Base-by-base conservation (phyloP, 1,284 basidiomycete genomes). In the Fomitopsis pinicola region DNA sequence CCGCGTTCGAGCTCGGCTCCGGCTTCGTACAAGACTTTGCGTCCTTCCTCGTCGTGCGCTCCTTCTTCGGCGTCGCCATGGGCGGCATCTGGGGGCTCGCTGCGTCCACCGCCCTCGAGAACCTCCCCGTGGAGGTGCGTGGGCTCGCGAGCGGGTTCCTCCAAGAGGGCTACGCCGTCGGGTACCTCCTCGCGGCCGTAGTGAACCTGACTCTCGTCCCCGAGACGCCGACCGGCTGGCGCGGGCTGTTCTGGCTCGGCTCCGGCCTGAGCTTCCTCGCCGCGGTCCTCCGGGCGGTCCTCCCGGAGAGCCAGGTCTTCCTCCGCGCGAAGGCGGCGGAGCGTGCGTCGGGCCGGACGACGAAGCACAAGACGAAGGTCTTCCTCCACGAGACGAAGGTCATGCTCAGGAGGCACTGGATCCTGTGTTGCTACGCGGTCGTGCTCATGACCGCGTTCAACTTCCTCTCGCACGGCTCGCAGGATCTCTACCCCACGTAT, bases 401-500 rank as follows among this genome's bases (percentile, higher is more conserved):
- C 59, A 97, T 97, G 89, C 77, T 98, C 62, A 92, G 86, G 77
- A 77, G 72, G 3, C 92, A 98, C 73, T 97, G 95, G 94, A 68
- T 89, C 17, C 75, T 92, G 35, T 94, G 89, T 73, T 87, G 98
- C 63, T 98, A 96, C 72, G 91, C 90, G 1, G 80, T 91, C 9
- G 71, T 93, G 50, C 78, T 93, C 55, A 91, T 92, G 89, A 86
- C 86, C 2, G 89, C 91, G 7, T 95, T 97, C 83, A 97, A 96
- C 80, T 98, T 98, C 81, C 80, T 96, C 64, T 92, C 91, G 4
- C 94, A 95, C 75, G 92, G 92, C 15, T 92, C 90, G 35, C 64
- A 80, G 79, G 90, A 92, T 74, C 69, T 92, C 36, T 92, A 90
- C 78, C 92, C 94, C 26, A 93, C 89, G 3, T 95, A 93, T 73